These are phyloP conservation scores for Penicillium sp. DNA, from an alignment of 2,329 filamentous ascomycete species.

Conservation along the genomic window DNA sequence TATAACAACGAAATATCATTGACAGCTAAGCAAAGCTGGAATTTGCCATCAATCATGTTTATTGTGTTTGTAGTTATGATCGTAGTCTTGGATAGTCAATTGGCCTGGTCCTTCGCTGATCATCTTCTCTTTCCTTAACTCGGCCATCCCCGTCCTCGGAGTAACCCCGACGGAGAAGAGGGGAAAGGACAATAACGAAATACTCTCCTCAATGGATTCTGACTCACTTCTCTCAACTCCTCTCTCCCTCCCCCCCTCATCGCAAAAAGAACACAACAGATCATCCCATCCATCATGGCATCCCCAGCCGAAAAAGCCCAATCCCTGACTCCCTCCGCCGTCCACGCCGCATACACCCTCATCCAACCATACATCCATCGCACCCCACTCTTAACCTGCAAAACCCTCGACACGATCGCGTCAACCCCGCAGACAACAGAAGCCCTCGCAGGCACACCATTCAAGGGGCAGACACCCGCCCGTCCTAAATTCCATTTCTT, in stretches of 20 bases:
- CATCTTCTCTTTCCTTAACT: neutral
- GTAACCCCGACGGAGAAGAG: slow-evolving; percentile 2
- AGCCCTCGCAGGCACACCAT: slow-evolving; percentile 62
- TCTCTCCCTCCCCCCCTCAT: neutral
- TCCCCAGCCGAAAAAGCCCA: slow-evolving; percentile 38
- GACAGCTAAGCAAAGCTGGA: slow-evolving; percentile 6
- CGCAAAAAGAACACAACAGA: neutral
- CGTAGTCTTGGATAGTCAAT: too few relatives aligned
- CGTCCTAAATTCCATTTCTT: slow-evolving; percentile 74
- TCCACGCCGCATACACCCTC: slow-evolving; percentile 72
- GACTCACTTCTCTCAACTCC: neutral
- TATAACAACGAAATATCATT: slow-evolving; percentile 13
- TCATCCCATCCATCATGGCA: slow-evolving; percentile 46
- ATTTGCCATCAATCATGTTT: neutral
- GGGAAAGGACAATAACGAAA: neutral
- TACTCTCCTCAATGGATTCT: neutral
- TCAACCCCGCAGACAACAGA: slow-evolving; percentile 68
- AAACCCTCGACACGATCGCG: slow-evolving; percentile 74
- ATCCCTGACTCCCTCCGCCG: slow-evolving; percentile 72
- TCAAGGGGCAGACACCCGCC: slow-evolving; percentile 63
- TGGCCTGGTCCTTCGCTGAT: neutral
- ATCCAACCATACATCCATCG: slow-evolving; percentile 79
- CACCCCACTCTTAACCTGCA: slow-evolving; percentile 82
- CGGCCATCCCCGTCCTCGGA: slow-evolving; percentile 1
- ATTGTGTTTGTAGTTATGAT: neutral